Evolutionary conservation across 2,329 filamentous ascomycete genomes (phyloP).

Genomic region (Cercospora sp.): DNA sequence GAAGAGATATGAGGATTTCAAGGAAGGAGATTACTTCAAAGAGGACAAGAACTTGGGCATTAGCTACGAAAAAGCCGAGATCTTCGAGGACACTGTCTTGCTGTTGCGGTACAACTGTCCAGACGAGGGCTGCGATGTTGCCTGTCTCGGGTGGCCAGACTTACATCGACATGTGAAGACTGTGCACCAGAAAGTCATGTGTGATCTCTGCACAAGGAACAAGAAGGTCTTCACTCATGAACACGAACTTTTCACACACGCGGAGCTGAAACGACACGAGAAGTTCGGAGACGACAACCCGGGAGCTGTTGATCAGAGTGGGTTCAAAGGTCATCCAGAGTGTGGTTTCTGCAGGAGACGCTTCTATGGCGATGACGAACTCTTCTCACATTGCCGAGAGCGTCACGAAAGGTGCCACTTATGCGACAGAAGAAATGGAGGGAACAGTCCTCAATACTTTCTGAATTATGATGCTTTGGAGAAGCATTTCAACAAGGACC

Average conservation of each 20-base stretch:
- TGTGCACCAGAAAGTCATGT: constrained; percentile 84
- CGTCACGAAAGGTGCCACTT: constrained; percentile 95
- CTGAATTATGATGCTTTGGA: constrained; percentile 84
- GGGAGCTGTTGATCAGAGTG: constrained; percentile 85
- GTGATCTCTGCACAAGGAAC: constrained; percentile 84
- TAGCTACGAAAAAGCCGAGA: constrained; percentile 82
- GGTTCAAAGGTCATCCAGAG: constrained; percentile 92
- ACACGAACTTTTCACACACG: constrained; percentile 83
- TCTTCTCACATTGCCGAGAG: constrained; percentile 89
- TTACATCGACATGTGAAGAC: constrained; percentile 78
- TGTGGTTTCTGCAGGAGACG: constrained; percentile 89
- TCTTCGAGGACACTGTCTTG: constrained; percentile 85
- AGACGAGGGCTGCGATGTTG: constrained; percentile 77
- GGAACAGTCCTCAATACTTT: constrained; percentile 82
- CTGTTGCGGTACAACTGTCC: constrained; percentile 94
- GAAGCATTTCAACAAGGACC: constrained; percentile 81
- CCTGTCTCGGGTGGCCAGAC: constrained; percentile 78
- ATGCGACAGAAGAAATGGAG: constrained; percentile 69
- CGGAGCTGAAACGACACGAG: constrained; percentile 84
- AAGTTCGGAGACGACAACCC: constrained; percentile 86
- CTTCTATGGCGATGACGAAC: constrained; percentile 94
- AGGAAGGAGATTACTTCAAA: constrained; percentile 68
- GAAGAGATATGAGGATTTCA: constrained; percentile 85
- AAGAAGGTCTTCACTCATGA: constrained; percentile 99
- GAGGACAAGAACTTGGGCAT: constrained; percentile 87